These are phyloP conservation scores for Coemansia sp. DNA, from an alignment of 192 early-diverging fungal genomes.

Conservation along the genomic window DNA sequence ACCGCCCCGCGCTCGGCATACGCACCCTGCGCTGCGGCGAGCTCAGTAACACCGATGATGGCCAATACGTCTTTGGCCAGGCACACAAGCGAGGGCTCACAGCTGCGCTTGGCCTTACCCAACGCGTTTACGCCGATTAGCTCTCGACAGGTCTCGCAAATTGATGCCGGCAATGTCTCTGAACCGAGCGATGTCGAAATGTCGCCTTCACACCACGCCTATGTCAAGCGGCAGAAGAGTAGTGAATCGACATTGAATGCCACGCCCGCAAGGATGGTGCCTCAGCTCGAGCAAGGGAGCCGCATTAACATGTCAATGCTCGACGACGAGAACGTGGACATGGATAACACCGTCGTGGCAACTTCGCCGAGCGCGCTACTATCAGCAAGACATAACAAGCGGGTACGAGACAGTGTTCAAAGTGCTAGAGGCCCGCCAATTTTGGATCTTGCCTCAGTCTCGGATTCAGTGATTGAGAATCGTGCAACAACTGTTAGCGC, in stretches of 20 bases:
- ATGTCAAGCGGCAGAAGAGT: slow-evolving; percentile 22
- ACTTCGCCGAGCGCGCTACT: slow-evolving; percentile 39
- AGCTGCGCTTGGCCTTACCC: not conserved
- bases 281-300: not conserved
- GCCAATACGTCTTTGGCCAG: not conserved
- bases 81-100: not conserved
- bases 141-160: not conserved
- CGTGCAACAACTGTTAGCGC: not conserved
- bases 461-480: not conserved
- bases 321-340: slow-evolving; percentile 22
- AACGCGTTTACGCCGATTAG: not conserved
- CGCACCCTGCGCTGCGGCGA: not conserved
- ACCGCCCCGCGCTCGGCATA: not conserved
- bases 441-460: slow-evolving; percentile 4
- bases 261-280: not conserved
- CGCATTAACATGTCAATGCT: not conserved
- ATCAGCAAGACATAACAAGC: slow-evolving; percentile 34
- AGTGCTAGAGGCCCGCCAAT: slow-evolving; percentile 17
- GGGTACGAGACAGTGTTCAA: slow-evolving; percentile 8
- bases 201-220: slow-evolving; percentile 38
- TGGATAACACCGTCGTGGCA: slow-evolving; percentile 18
- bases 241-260: not conserved
- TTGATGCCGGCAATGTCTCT: slow-evolving; percentile 11
- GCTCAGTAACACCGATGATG: not conserved
- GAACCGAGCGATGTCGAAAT: slow-evolving; percentile 28